Evolutionary conservation across 2,329 filamentous ascomycete species (phyloP), one percentile per base, ranked within the genome.

Genomic region (Xylariaceae sp.): DNA sequence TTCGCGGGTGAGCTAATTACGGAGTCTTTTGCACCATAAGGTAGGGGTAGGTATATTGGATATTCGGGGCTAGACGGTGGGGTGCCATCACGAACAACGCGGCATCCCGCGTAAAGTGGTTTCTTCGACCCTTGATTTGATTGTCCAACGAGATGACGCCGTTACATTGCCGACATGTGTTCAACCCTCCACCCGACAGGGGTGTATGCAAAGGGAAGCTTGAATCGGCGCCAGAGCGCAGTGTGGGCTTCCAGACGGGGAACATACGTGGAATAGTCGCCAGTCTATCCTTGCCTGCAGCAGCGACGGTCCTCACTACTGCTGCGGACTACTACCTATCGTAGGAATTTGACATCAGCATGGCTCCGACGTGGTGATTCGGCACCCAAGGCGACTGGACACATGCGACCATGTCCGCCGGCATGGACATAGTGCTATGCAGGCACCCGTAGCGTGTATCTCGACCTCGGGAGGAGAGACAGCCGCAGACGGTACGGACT

Each of bases 51-150:
- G 42, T 45, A 45, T n/a, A 13, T 45, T 6, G 61, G 58, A 42
- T 62, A 55, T 61, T 62, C 63, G 66, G 62, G 65, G 59, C 58
- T 55, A 63, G 45, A 61, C 62, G 64, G 69, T 62, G 65, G 67
- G 65, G 65, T 63, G 56, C 51, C 54, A 52, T 57, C 66, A 69
- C 68, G 70, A 66, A 45, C 5, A 65, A 70, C 71, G 69, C 71
- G 71, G 64, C 63, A 67, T 61, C 70, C 70, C 73, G 72, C 72
- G 72, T 74, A 73, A 73, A 74, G 72, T 73, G 72, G 71, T 72
- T 73, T 71, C 58, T 30, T 66, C 9, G 51, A 52, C 68, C 64
- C 70, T 70, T 72, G 68, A 44, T 49, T 42, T 35, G 51, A 45
- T 30, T 35, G 56, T 54, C 60, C 60, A 64, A 62, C 11, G 44